A percentile compares a stretch with the other conserved stretches of the same genome.
These are phyloP conservation scores for Blumeria graminis DNA, from an alignment of 2,329 filamentous ascomycete genomes.

Conservation along the genomic window DNA sequence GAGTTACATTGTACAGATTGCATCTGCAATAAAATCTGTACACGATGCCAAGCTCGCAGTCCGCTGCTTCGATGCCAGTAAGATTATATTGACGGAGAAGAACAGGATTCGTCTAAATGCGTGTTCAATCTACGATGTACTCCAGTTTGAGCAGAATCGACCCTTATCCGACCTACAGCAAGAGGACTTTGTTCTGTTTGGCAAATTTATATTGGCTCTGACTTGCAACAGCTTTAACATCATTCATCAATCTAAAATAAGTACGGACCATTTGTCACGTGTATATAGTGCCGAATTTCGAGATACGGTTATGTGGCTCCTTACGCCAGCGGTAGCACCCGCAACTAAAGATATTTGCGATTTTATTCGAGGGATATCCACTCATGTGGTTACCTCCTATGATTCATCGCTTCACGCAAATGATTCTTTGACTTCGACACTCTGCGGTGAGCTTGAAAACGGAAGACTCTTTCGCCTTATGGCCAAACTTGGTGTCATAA, in stretches of 20 bases:
- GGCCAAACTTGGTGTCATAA: constrained; percentile 67
- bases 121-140: constrained; percentile 73
- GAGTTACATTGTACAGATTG: constrained; percentile 80
- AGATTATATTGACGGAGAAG: constrained; percentile 75
- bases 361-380: constrained; percentile 55
- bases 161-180: constrained; percentile 56
- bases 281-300: constrained; percentile 58
- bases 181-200: constrained; percentile 68
- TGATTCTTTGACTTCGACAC: constrained; percentile 47
- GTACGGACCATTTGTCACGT: constrained; percentile 52
- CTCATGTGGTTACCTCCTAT: constrained; percentile 49
- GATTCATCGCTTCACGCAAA: constrained; percentile 58
- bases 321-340: constrained; percentile 34
- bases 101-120: constrained; percentile 72
- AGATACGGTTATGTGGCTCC: constrained; percentile 60
- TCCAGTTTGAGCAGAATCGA: constrained; percentile 51
- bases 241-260: constrained; percentile 33
- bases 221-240: constrained; percentile 39
- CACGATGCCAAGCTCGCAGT: constrained; percentile 64
- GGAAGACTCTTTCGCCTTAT: constrained; percentile 57
- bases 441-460: constrained; percentile 72
- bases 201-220: constrained; percentile 60
- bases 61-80: constrained; percentile 63
- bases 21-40: constrained; percentile 67
- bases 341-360: constrained; percentile 52